Conservation (phyloP, 2,329 filamentous ascomycete species). For the Ophiostoma himal-ulmi region DNA sequence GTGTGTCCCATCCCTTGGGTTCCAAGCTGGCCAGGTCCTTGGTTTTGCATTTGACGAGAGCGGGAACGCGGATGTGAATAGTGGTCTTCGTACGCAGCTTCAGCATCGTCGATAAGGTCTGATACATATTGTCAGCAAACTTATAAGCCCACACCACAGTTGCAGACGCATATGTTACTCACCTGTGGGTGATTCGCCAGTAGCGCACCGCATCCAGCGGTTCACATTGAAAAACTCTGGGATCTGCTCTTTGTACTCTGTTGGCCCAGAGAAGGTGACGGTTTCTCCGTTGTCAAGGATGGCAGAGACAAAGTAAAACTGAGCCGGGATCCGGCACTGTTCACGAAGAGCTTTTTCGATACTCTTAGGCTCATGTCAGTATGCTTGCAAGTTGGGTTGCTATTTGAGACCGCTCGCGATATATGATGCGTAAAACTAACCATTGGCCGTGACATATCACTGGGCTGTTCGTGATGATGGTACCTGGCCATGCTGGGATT, state of each 20-base stretch:
- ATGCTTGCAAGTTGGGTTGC: not conserved
- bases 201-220: conserved; percentile 36
- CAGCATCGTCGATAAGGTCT: not conserved
- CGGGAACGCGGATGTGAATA: conserved; percentile 17
- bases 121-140: not conserved
- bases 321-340: conserved; percentile 47
- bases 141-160: not conserved
- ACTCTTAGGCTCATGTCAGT: conserved; percentile 22
- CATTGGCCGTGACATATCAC: conserved; percentile 28
- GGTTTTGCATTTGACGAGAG: conserved; percentile 15
- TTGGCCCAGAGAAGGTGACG: conserved; percentile 43
- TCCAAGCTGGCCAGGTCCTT: conserved; percentile 1
- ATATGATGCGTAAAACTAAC: conserved; percentile 22
- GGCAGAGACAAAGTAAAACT: conserved; percentile 49
- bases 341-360: conserved; percentile 48
- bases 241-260: conserved; percentile 37
- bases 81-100: conserved; percentile 3
- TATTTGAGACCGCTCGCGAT: not conserved
- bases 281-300: conserved; percentile 44
- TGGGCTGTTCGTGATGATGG: conserved; percentile 24
- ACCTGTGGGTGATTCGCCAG: conserved; percentile 35
- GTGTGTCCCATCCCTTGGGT: conserved; percentile 12
- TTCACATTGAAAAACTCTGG: conserved; percentile 44
- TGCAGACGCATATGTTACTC: conserved; percentile 24
- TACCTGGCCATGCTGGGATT: conserved; percentile 19